phyloP scores from a whole-genome alignment of 257 asterid species.

The Scutellaria galericulata region DNA sequence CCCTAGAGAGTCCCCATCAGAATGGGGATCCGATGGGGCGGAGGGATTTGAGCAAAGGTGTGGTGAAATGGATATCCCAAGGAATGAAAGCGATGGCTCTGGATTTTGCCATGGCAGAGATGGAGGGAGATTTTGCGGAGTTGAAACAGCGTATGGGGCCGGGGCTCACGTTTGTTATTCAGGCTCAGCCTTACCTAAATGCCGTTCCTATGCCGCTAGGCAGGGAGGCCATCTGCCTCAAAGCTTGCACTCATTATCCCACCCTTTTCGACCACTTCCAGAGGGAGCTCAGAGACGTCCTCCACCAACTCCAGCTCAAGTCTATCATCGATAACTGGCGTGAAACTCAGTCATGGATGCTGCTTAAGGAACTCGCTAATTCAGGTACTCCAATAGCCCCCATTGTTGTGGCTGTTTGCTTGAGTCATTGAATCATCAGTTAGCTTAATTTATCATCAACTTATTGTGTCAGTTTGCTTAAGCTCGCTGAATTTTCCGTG shows the following conservation, averaged over 20 bases:
- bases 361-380: conserved; percentile 80
- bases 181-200: conserved; percentile 91
- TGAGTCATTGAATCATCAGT: not conserved
- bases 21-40: conserved; percentile 88
- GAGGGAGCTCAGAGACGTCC: conserved; percentile 88
- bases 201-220: conserved; percentile 94
- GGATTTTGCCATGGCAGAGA: conserved; percentile 71
- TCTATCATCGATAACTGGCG: conserved; percentile 70
- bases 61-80: conserved; percentile 77
- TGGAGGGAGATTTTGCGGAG: conserved; percentile 71
- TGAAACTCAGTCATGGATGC: conserved; percentile 83
- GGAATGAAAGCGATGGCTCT: conserved; percentile 93
- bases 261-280: conserved; percentile 95
- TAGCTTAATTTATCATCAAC: not conserved
- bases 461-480: not conserved
- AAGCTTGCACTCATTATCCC: conserved; percentile 92
- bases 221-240: conserved; percentile 79
- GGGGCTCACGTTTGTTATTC: conserved; percentile 82
- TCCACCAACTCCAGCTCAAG: conserved; percentile 65
- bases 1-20: conserved; percentile 41
- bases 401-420: not conserved
- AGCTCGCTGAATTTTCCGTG: not conserved
- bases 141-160: conserved; percentile 77
- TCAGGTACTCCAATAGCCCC: conserved; percentile 54
- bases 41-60: conserved; percentile 80